Evolutionary conservation across 2,329 filamentous ascomycete genomes (phyloP), one percentile per base, ranked within the genome.

Genomic region (Reticulascus tulasneorum): DNA sequence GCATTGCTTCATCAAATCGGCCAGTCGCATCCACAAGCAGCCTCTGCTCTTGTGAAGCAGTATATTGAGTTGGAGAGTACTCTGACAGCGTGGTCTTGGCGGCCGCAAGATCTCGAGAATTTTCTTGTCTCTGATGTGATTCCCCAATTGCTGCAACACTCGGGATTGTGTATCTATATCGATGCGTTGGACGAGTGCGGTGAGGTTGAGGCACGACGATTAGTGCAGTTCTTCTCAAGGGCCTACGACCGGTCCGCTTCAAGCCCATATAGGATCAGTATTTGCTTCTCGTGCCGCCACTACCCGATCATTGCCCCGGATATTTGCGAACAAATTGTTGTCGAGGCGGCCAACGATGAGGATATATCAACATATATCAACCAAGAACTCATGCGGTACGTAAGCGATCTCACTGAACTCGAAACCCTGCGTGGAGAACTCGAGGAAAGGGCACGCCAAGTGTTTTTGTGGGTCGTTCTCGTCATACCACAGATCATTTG

Each of bases 1-100:
- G 70, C 70, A 0, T 35, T 79, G 1, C 36, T 78, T 0, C 42
- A 55, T 2, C 70, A 78, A 24, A 48, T 78, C 0, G 49, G 77
- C 0, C 16, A 55, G 0, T 43, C 62, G 0, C 42, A 70, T 0
- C n/a, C n/a, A n/a, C n/a, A n/a, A n/a, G n/a, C n/a, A n/a, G n/a
- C n/a, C n/a, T n/a, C n/a, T n/a, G n/a, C n/a, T n/a, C n/a, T n/a
- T n/a, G n/a, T n/a, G n/a, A n/a, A n/a, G n/a, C 16, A 20, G 28
- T 30, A 30, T 16, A 7, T 11, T 13, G 42, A 50, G n/a, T 9
- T 9, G 16, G 11, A 16, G 18, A 9, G 6, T 6, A 7, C 3
- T 18, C n/a, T n/a, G n/a, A n/a, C n/a, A n/a, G n/a, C n/a, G n/a
- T n/a, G n/a, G n/a, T n/a, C n/a, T n/a, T n/a, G n/a, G n/a, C n/a